Base-by-base conservation (phyloP, 768 basidiomycete genomes). In the Lactarius deliciosus region DNA sequence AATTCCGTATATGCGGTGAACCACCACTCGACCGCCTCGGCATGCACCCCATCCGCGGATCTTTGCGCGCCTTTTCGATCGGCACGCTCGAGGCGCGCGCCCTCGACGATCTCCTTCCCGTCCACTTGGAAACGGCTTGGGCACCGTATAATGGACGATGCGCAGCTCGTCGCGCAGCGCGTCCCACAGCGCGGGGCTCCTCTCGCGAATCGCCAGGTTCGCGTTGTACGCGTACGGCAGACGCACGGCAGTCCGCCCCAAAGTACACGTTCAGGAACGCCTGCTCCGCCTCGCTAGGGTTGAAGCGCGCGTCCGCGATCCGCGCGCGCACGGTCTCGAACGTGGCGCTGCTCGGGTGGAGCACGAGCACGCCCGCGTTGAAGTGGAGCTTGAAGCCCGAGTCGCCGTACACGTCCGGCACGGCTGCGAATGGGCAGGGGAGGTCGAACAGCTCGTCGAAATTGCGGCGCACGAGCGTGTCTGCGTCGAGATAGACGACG, bases 381-480 rank as follows among this genome's bases (percentile, higher is more conserved):
- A 80, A 80, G 32, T 65, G 70, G 28, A 80, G 57, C 13, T 72
- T 72, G 72, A 79, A 81, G 2, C 77, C 79, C 45, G 74, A 71
- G 16, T 67, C 41, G 45, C 66, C 72, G 62, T 74, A 78, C 13
- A 81, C 75, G 63, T 81, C 80, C 1, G 79, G 79, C 5, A 77
- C 80, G 5, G 81, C 81, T 25, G 73, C 80, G 66, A 82, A 78
- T n/a, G 70, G 69, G 75, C 76, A 81, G 15, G 80, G 80, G 5
- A 78, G 66, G 15, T 76, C 65, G 71, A 80, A 81, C n/a, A 81
- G 76, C 70, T 81, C 81, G 70, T 80, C 79, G 66, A 82, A 77
- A 66, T 80, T 80, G 45, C 73, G 73, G 9, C 73, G 76, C 22
- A 79, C 80, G 68, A 81, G 77, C 13, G 78, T 80, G 73, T 82